A percentile compares a stretch with the other conserved stretches of the same genome.
Evolutionary conservation across 202 grass and related monocot species (phyloP).

Genomic region (Musa balbisiana): DNA sequence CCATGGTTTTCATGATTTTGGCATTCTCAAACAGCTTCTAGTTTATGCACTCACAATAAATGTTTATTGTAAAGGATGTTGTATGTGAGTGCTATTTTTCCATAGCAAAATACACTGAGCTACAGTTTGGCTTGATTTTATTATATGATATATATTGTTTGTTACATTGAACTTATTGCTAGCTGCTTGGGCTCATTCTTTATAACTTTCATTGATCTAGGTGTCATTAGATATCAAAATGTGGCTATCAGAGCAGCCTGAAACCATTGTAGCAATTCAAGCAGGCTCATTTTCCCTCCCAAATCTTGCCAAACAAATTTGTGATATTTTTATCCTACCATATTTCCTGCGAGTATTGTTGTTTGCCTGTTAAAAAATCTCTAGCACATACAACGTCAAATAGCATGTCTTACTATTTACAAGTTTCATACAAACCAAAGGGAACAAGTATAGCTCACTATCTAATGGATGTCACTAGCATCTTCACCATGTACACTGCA

Average conservation of each 20-base stretch:
- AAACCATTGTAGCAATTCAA: background rate
- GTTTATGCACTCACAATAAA: too few relatives aligned
- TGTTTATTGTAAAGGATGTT: background rate
- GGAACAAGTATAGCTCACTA: background rate
- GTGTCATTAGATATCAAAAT: background rate
- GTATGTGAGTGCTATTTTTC: background rate
- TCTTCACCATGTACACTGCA: background rate
- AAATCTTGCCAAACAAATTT: background rate
- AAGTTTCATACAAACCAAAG: background rate
- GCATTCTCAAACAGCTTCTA: too few relatives aligned
- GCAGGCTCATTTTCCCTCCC: background rate
- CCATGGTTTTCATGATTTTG: too few relatives aligned
- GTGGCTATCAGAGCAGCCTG: too few relatives aligned
- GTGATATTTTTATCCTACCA: too few relatives aligned
- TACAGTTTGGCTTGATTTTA: too few relatives aligned
- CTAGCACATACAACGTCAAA: too few relatives aligned
- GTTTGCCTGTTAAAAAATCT: too few relatives aligned
- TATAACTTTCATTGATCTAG: background rate
- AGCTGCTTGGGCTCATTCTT: too few relatives aligned
- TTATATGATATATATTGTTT: too few relatives aligned
- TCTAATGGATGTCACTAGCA: background rate
- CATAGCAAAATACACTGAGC: background rate
- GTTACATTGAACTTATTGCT: too few relatives aligned
- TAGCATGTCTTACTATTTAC: background rate
- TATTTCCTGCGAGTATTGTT: too few relatives aligned